These are phyloP conservation scores for Murraya koenigii DNA, from an alignment of 345 rosid genomes.

Conservation along the genomic window DNA sequence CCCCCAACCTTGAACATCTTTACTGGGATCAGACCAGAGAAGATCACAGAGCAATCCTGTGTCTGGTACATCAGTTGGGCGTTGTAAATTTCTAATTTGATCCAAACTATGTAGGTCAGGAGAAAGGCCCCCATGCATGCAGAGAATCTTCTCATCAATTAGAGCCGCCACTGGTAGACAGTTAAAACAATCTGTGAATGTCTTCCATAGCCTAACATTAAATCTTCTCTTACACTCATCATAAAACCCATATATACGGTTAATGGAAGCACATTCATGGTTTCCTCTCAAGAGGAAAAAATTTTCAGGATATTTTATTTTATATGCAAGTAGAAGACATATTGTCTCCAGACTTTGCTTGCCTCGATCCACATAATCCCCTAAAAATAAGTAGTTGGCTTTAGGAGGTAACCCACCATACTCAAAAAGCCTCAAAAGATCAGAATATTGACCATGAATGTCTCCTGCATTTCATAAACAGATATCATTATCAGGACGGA, in stretches of 20 bases:
- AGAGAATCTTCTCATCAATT: slow-evolving; percentile 79
- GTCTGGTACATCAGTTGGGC: slow-evolving; percentile 79
- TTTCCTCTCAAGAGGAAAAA: slow-evolving; percentile 71
- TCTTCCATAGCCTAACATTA: slow-evolving; percentile 72
- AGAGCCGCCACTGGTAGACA: slow-evolving; percentile 67
- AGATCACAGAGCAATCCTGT: slow-evolving; percentile 83
- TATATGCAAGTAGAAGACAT: slow-evolving; percentile 69
- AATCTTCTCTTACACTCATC: slow-evolving; percentile 83
- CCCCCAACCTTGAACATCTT: slow-evolving; percentile 74
- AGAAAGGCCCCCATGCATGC: slow-evolving; percentile 93
- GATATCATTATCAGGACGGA: background rate
- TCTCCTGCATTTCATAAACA: slow-evolving; percentile 57
- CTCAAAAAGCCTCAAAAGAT: slow-evolving; percentile 81
- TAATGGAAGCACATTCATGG: slow-evolving; percentile 74
- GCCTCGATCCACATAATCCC: slow-evolving; percentile 89
- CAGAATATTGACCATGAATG: slow-evolving; percentile 85
- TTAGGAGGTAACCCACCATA: slow-evolving; percentile 80
- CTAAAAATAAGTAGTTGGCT: slow-evolving; percentile 76
- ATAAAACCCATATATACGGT: slow-evolving; percentile 70
- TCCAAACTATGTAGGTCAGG: slow-evolving; percentile 67
- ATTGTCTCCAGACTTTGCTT: slow-evolving; percentile 79
- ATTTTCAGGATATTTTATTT: slow-evolving; percentile 62
- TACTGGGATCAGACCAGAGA: slow-evolving; percentile 87
- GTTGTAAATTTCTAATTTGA: slow-evolving; percentile 59
- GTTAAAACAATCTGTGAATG: slow-evolving; percentile 61